Conservation (phyloP, 306 rosid genomes). For the Vigna nakashimae region DNA sequence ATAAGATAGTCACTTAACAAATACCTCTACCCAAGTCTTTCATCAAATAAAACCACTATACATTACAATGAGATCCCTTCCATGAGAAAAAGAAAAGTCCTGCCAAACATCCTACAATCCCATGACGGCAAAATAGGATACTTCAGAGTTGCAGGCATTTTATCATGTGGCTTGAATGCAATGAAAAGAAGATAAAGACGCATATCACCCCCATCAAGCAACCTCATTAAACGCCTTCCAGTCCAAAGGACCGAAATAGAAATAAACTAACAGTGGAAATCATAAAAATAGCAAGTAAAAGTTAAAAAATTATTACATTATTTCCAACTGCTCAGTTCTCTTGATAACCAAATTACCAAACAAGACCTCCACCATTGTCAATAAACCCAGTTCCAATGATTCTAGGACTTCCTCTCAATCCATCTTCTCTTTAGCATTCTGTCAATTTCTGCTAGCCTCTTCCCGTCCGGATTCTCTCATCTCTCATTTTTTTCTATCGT, state of each 20-base stretch:
- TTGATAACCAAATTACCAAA: background rate
- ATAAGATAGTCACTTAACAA: background rate
- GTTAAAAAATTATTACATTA: background rate
- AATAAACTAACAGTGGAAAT: background rate
- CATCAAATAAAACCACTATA: slow-evolving; percentile 4
- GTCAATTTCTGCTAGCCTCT: background rate
- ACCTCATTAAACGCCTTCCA: background rate
- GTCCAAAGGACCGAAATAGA: background rate
- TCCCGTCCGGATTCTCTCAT: background rate
- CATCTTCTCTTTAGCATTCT: background rate
- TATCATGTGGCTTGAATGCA: background rate
- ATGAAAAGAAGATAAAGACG: background rate
- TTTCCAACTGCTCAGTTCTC: background rate
- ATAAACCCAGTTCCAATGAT: background rate
- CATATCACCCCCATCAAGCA: background rate
- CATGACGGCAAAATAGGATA: background rate
- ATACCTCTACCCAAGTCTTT: background rate
- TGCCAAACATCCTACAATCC: background rate
- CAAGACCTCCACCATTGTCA: background rate
- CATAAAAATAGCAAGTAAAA: background rate
- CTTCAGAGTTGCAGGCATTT: background rate
- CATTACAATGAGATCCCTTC: background rate
- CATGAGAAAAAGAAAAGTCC: background rate
- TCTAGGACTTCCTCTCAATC: background rate
- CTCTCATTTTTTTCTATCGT: background rate